Percentiles rank a stretch among this genome's conserved stretches.
These are phyloP conservation scores for Plasmodium relictum DNA, from an alignment of 169 alveolate species.

Conservation along the genomic window DNA sequence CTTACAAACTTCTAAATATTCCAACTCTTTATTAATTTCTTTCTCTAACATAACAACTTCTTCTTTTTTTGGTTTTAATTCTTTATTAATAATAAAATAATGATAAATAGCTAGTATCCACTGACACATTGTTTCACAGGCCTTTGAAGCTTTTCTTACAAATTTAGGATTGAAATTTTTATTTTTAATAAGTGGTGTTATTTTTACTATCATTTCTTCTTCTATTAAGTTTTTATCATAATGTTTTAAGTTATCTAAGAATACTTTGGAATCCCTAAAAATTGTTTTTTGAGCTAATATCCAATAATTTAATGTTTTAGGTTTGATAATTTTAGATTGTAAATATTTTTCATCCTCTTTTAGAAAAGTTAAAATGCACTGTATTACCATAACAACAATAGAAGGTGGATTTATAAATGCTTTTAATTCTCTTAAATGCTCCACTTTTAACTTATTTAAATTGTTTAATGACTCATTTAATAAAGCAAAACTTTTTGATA, in stretches of 20 bases:
- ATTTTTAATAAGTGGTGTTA: constrained; percentile 59
- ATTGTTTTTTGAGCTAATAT: constrained; percentile 72
- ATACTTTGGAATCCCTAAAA: constrained; percentile 68
- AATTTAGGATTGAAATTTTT: constrained; percentile 73
- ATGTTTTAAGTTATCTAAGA: constrained; percentile 57
- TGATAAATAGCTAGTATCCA: constrained; percentile 76
- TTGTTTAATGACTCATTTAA: constrained; percentile 63
- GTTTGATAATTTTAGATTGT: constrained; percentile 49
- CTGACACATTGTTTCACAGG: constrained; percentile 77
- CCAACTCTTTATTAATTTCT: constrained; percentile 64
- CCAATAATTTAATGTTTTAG: constrained; percentile 66
- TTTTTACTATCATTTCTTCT: constrained; percentile 72
- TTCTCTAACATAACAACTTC: constrained; percentile 50
- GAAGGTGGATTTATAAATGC: constrained; percentile 71
- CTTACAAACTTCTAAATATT: constrained; percentile 41
- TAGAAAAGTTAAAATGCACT: constrained; percentile 66
- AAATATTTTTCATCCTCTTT: constrained; percentile 75
- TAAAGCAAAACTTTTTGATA: constrained; percentile 60
- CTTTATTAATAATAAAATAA: constrained; percentile 68
- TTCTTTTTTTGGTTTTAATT: constrained; percentile 67
- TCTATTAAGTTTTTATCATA: constrained; percentile 64
- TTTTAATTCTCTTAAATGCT: constrained; percentile 75
- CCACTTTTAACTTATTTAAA: constrained; percentile 71
- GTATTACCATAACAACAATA: constrained; percentile 72
- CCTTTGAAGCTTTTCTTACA: constrained; percentile 75